These are phyloP conservation scores for Eucalyptus curtisii DNA, from an alignment of 345 rosid genomes.

Conservation along the genomic window DNA sequence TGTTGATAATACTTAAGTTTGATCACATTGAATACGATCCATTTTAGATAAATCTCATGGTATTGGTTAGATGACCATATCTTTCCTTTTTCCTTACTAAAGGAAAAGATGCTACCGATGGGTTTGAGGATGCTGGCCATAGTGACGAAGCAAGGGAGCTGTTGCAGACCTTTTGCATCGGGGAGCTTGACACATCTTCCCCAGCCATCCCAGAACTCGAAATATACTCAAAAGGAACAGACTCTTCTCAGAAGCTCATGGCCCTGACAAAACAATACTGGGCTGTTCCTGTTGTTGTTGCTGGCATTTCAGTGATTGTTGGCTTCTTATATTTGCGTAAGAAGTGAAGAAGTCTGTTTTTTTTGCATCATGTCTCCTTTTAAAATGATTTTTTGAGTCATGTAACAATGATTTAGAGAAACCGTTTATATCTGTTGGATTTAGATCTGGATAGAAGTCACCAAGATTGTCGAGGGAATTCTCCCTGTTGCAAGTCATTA, in stretches of 20 bases:
- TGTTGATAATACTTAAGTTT: not conserved
- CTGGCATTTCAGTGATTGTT: conserved; percentile 47
- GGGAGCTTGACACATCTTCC: conserved; percentile 56
- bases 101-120: conserved; percentile 85
- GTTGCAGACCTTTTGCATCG: conserved; percentile 49
- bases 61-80: not conserved
- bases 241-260: conserved; percentile 21
- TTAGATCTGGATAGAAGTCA: not conserved
- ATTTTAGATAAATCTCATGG: not conserved
- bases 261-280: conserved; percentile 56
- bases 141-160: conserved; percentile 62
- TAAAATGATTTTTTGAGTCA: not conserved
- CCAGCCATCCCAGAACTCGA: conserved; percentile 53
- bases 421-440: not conserved
- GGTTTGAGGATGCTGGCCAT: conserved; percentile 89
- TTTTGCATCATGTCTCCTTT: not conserved
- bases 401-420: not conserved
- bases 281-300: conserved; percentile 49
- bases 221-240: conserved; percentile 21
- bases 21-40: not conserved
- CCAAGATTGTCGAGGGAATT: not conserved
- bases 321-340: conserved; percentile 49
- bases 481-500: not conserved
- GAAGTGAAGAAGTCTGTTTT: conserved; percentile 16
- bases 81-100: not conserved